phyloP scores from a whole-genome alignment of 2,329 filamentous ascomycete species.

The Penicillium sclerotigenum region DNA sequence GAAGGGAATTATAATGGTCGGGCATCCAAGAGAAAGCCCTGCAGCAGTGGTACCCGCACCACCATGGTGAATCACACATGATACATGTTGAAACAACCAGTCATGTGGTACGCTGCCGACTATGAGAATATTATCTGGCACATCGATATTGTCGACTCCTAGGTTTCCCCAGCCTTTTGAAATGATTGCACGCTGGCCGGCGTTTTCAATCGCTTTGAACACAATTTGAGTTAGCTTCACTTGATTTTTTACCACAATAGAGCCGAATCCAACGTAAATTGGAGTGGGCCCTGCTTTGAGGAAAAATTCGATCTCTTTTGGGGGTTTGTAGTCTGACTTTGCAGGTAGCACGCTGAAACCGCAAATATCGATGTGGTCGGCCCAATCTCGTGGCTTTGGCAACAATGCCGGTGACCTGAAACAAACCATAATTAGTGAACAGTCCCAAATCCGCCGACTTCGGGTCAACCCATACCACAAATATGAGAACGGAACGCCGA shows the following conservation, averaged over 20 bases:
- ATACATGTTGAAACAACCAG: constrained; percentile 80
- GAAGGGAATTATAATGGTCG: constrained; percentile 81
- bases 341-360: constrained; percentile 75
- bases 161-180: constrained; percentile 88
- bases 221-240: constrained; percentile 67
- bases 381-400: constrained; percentile 77
- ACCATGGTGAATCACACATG: constrained; percentile 81
- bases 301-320: constrained; percentile 63
- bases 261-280: constrained; percentile 79
- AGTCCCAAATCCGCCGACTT: background rate
- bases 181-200: constrained; percentile 73
- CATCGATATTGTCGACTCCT: constrained; percentile 64
- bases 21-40: constrained; percentile 74
- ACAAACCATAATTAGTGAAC: constrained; percentile 5
- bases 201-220: constrained; percentile 64
- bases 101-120: constrained; percentile 83
- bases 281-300: constrained; percentile 67
- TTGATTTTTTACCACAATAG: constrained; percentile 75
- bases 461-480: constrained; percentile 61
- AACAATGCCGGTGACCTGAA: constrained; percentile 67
- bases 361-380: constrained; percentile 65
- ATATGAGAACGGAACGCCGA: constrained; percentile 82
- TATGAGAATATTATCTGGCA: constrained; percentile 78
- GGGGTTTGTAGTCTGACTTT: constrained; percentile 63
- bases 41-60: constrained; percentile 85